Percentiles rank a stretch among this genome's conserved stretches.
These are phyloP conservation scores for Chrysopogon serrulatus DNA, from an alignment of 176 grass and related monocot genomes.

Conservation along the genomic window DNA sequence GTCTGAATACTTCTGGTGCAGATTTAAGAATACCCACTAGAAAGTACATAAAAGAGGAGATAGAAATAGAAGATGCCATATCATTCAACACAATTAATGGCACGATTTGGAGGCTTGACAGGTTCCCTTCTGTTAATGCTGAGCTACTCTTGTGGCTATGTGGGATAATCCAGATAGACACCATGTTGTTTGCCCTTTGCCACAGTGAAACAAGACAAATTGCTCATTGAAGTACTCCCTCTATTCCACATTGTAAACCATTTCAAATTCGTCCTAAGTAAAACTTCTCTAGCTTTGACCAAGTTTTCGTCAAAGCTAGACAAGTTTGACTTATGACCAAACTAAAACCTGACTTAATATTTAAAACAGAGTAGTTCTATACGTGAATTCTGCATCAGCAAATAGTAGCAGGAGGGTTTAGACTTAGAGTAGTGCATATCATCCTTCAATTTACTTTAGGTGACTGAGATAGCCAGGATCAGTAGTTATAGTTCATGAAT, in stretches of 20 bases:
- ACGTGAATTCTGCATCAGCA: neutral
- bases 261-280: neutral
- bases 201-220: neutral
- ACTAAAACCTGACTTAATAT: neutral
- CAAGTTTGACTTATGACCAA: neutral
- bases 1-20: neutral
- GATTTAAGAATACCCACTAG: neutral
- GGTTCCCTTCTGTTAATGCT: neutral
- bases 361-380: neutral
- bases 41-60: neutral
- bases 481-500: neutral
- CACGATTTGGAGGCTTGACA: neutral
- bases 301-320: neutral
- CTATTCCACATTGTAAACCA: too few species aligned
- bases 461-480: neutral
- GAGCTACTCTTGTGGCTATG: neutral
- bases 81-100: neutral
- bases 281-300: neutral
- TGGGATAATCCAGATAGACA: neutral
- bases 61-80: neutral
- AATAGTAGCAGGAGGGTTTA: too few species aligned
- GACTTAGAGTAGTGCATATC: neutral
- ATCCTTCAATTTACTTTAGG: neutral
- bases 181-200: neutral
- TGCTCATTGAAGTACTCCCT: too few species aligned